Percentiles rank a stretch among this genome's conserved stretches.
Conservation (phyloP, 2,329 filamentous ascomycete genomes). For the Aspergillus udagawae region DNA sequence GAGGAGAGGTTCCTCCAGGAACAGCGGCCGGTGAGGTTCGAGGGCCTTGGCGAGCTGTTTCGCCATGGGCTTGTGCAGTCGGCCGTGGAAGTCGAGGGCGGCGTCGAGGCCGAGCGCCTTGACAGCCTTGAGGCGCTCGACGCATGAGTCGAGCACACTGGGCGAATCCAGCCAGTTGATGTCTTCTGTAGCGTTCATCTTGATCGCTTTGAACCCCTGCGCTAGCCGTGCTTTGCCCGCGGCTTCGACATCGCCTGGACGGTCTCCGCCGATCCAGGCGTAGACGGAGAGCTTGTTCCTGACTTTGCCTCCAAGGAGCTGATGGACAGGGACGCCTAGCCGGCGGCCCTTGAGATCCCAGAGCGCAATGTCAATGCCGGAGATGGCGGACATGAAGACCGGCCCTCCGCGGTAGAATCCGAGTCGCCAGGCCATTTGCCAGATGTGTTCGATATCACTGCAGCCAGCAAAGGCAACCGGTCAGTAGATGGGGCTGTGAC, state of each 20-base stretch:
- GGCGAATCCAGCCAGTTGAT: constrained; percentile 74
- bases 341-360: constrained; percentile 71
- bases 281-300: constrained; percentile 68
- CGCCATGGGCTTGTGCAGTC: constrained; percentile 75
- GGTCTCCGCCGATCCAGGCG: constrained; percentile 73
- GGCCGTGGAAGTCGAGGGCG: constrained; percentile 73
- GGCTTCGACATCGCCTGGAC: constrained; percentile 61
- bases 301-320: constrained; percentile 70
- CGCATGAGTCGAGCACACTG: constrained; percentile 56
- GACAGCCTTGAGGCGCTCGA: constrained; percentile 65
- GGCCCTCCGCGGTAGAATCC: constrained; percentile 75
- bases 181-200: constrained; percentile 78
- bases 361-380: constrained; percentile 73
- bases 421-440: constrained; percentile 68
- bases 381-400: constrained; percentile 74
- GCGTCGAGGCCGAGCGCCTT: constrained; percentile 68
- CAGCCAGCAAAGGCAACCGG: constrained; percentile 1
- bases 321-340: constrained; percentile 65
- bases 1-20: constrained; percentile 70
- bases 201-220: constrained; percentile 48
- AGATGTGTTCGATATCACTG: constrained; percentile 75
- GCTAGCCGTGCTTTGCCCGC: constrained; percentile 51
- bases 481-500: background rate
- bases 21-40: constrained; percentile 66
- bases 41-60: constrained; percentile 67